A percentile compares a stretch with the other conserved stretches of the same genome.
These are phyloP conservation scores for Paraleonurus japonicus DNA, from an alignment of 257 asterid genomes.

Conservation along the genomic window DNA sequence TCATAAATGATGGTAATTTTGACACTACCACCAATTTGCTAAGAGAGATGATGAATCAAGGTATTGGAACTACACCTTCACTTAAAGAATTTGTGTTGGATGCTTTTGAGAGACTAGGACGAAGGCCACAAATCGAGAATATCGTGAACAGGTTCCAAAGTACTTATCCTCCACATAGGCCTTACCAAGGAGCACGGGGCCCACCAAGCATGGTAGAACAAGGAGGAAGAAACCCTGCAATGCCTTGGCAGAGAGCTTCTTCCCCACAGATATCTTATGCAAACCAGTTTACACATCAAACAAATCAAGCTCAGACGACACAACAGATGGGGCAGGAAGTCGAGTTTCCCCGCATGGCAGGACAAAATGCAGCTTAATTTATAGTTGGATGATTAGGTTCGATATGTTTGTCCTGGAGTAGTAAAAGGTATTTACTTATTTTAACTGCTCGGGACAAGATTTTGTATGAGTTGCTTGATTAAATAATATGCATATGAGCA, in stretches of 20 bases:
- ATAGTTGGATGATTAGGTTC: constrained; percentile 19
- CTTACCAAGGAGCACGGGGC: constrained; percentile 27
- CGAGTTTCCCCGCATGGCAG: constrained; percentile 37
- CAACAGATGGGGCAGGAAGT: constrained; percentile 28
- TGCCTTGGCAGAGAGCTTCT: constrained; percentile 35
- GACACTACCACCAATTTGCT: constrained; percentile 46
- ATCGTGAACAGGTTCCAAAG: constrained; percentile 37
- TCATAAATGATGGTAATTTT: constrained; percentile 45
- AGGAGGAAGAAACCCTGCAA: constrained; percentile 27
- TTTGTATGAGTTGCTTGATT: background rate
- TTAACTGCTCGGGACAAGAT: background rate
- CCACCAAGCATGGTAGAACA: constrained; percentile 35
- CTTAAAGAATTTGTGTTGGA: constrained; percentile 56
- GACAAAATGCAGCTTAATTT: constrained; percentile 31
- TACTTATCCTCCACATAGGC: constrained; percentile 32
- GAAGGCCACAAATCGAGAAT: constrained; percentile 53
- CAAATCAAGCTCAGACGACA: constrained; percentile 22
- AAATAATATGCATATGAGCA: constrained; percentile 9
- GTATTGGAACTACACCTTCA: constrained; percentile 55
- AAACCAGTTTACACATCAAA: constrained; percentile 22
- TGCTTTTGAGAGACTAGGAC: constrained; percentile 57
- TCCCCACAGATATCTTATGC: constrained; percentile 19
- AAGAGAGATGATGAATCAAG: constrained; percentile 51
- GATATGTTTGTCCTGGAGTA: constrained; percentile 6
- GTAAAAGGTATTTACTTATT: constrained; percentile 20